Percentiles rank a stretch among this genome's conserved stretches.
Conservation (phyloP, 257 asterid genomes). For the Lycium ferocissimum region DNA sequence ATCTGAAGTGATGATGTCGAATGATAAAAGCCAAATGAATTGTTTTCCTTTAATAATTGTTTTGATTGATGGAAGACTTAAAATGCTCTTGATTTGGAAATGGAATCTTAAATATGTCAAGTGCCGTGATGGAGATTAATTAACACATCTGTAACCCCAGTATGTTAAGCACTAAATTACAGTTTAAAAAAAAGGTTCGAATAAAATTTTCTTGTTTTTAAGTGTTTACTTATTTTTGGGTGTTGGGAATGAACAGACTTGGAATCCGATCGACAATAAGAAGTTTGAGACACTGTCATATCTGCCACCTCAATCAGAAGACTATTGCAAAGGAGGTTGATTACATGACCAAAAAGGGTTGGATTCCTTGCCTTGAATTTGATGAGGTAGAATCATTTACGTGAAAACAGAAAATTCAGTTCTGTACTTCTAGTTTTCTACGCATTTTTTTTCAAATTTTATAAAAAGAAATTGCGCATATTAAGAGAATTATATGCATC, state of each 20-base stretch:
- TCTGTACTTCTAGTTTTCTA: not conserved
- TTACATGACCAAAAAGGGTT: slow-evolving; percentile 52
- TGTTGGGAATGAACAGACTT: slow-evolving; percentile 41
- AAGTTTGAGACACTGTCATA: slow-evolving; percentile 60
- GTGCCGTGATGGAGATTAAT: not conserved
- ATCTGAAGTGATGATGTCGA: not conserved
- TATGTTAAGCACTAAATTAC: not conserved
- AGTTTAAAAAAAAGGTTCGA: not conserved
- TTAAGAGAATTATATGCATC: no score
- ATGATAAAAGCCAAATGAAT: not conserved
- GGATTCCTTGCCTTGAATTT: slow-evolving; percentile 68
- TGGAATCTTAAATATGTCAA: not conserved
- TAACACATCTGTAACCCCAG: not conserved
- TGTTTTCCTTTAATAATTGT: no score
- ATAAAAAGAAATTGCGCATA: not conserved
- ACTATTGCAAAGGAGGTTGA: slow-evolving; percentile 52
- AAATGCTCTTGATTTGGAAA: not conserved
- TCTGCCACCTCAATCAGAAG: slow-evolving; percentile 50
- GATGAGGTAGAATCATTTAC: slow-evolving; percentile 41
- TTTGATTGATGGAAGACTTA: not conserved
- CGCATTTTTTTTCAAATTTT: no score
- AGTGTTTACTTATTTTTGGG: not conserved
- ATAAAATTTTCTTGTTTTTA: not conserved
- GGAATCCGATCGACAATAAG: slow-evolving; percentile 62
- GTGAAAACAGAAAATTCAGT: not conserved